Percentiles rank a stretch among this genome's conserved stretches.
Evolutionary conservation across 139 green algal genomes (phyloP).

Genomic region (Volvox africanus): DNA sequence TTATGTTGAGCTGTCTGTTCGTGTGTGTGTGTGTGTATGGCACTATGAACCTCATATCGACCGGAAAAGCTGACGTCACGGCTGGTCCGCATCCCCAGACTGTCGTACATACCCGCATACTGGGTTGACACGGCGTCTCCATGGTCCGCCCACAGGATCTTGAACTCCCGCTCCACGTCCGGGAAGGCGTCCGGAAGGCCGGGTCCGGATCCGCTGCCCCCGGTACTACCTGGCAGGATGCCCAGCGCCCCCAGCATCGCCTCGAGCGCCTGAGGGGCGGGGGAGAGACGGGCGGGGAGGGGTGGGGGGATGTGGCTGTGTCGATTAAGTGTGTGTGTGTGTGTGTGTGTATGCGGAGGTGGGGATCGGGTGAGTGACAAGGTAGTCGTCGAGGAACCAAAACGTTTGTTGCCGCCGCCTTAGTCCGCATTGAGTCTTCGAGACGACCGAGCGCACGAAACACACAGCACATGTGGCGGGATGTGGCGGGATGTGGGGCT

Average conservation of each 20-base stretch:
- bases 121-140: constrained; percentile 86
- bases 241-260: constrained; percentile 69
- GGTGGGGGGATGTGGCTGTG: background rate
- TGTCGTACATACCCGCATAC: constrained; percentile 79
- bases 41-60: too few relatives aligned
- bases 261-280: constrained; percentile 62
- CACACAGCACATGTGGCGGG: too few relatives aligned
- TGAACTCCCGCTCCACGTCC: constrained; percentile 78
- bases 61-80: too few relatives aligned
- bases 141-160: constrained; percentile 90
- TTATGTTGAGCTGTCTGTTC: too few relatives aligned
- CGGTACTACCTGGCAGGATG: constrained; percentile 58
- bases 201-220: background rate
- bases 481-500: too few relatives aligned
- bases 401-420: too few relatives aligned
- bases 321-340: background rate
- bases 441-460: too few relatives aligned
- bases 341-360: background rate
- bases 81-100: too few relatives aligned
- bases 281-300: background rate
- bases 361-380: background rate
- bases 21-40: too few relatives aligned
- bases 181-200: constrained; percentile 68
- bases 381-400: too few relatives aligned
- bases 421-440: too few relatives aligned